phyloP scores from a whole-genome alignment of 1,139 yeast genomes.

The Saccharomycopsis hybrid region DNA sequence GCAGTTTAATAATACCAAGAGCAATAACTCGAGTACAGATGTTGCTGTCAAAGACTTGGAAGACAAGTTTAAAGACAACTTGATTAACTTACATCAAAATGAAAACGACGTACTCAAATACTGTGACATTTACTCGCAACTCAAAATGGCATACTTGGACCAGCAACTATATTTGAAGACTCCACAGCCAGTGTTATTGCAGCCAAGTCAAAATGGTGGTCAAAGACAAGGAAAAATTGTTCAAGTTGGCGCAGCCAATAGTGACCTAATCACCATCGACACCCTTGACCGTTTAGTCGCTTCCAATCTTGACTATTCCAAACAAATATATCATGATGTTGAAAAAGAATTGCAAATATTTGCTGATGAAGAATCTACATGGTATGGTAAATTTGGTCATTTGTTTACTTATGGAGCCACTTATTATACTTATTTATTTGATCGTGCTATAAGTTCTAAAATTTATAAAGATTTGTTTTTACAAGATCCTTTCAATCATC shows the following conservation, averaged over 20 bases:
- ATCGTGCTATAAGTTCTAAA: slow-evolving; percentile 85
- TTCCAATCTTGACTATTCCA: slow-evolving; percentile 40
- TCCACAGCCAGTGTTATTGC: slow-evolving; percentile 20
- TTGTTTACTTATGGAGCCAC: slow-evolving; percentile 91
- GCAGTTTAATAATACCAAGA: neutral
- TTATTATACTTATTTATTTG: slow-evolving; percentile 86
- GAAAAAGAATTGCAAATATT: slow-evolving; percentile 52
- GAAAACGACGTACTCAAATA: slow-evolving; percentile 52
- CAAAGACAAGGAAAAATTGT: neutral
- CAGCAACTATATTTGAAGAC: slow-evolving; percentile 60
- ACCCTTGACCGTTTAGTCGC: slow-evolving; percentile 35
- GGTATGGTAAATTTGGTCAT: slow-evolving; percentile 96
- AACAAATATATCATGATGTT: slow-evolving; percentile 55
- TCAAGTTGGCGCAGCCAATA: neutral
- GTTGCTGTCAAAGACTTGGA: neutral
- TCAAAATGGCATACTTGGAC: slow-evolving; percentile 84
- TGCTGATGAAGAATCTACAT: slow-evolving; percentile 61
- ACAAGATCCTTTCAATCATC: slow-evolving; percentile 61
- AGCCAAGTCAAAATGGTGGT: slow-evolving; percentile 19
- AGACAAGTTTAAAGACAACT: slow-evolving; percentile 6
- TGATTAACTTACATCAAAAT: slow-evolving; percentile 32
- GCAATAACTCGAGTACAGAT: neutral
- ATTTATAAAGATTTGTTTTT: slow-evolving; percentile 72
- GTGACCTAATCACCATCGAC: slow-evolving; percentile 21
- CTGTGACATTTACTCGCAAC: slow-evolving; percentile 80